Base-by-base conservation (phyloP, 2,329 filamentous ascomycete genomes). In the Calonectria naviculata region DNA sequence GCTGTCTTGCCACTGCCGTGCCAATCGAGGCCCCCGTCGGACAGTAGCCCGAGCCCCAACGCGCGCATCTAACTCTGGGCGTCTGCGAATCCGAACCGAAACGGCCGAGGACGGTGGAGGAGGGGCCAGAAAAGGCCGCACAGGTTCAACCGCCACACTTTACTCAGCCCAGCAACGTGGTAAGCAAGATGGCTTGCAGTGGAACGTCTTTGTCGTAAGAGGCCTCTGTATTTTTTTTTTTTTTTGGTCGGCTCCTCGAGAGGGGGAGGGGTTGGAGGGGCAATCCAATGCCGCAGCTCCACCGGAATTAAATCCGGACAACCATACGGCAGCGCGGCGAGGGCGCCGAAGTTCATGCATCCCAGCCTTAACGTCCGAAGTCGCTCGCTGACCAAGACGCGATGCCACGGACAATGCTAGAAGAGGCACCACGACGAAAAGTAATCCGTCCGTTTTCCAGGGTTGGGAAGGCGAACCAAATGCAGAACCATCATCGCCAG, bases 1-100 rank as follows among this genome's bases (percentile, higher is more conserved):
- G 58, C 73, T 70, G 76, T 73, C 70, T 73, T 70, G 71, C 76
- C 74, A 78, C 76, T 78, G 72, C 76, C 76, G 76, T 78, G 69
- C 76, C 76, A 78, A 78, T 78, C 70, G 76, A 78, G 56, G 73
- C 73, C 71, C 73, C 67, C 58, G 74, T 78, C 76, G 76, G 76
- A 78, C 75, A 78, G 77, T 73, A 78, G 71, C 72, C 76, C 76
- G 76, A 78, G 65, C 69, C 75, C 76, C 75, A 78, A 78, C 74
- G 42, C 66, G 72, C 73, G 71, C 70, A 69, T 71, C 29, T 47
- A 65, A 47, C 49, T 65, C 54, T 61, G 29, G 54, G 52, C 46
- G 44, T 44, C 62, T 73, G 62, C 58, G 31, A 75, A 67, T 67
- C 63, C 65, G 71, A 71, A 75, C 75, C 76, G 76, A 78, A 66